Conservation (phyloP, 1,284 basidiomycete species). For the Mrakiaceae sp. region DNA sequence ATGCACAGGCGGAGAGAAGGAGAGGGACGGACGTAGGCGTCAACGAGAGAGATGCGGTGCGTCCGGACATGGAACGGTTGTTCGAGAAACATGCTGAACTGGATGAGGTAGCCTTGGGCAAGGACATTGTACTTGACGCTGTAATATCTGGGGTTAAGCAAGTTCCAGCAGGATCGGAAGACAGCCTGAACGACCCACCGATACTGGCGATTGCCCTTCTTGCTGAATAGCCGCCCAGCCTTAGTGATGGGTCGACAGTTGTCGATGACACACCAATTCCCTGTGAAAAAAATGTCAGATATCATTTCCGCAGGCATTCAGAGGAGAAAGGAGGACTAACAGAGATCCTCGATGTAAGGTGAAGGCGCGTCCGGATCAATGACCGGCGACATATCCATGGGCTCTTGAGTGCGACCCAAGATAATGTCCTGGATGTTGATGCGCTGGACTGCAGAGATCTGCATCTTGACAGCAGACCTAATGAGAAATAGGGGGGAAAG, state of each 20-base stretch:
- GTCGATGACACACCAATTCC: conserved; percentile 57
- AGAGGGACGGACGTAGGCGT: conserved; percentile 58
- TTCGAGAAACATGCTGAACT: conserved; percentile 47
- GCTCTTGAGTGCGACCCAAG: conserved; percentile 38
- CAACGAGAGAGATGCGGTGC: conserved; percentile 47
- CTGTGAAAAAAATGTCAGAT: conserved; percentile 45
- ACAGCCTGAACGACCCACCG: conserved; percentile 40
- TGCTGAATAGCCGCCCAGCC: conserved; percentile 56
- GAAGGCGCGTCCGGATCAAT: conserved; percentile 19
- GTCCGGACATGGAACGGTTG: conserved; percentile 41
- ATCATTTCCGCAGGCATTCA: not conserved
- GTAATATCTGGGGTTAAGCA: conserved; percentile 22
- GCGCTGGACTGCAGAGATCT: conserved; percentile 44
- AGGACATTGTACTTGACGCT: conserved; percentile 37
- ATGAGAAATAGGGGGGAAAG: no score
- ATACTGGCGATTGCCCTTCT: conserved; percentile 56
- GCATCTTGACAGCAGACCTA: conserved; percentile 44
- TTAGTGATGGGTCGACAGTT: conserved; percentile 60
- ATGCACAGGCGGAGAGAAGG: conserved; percentile 32
- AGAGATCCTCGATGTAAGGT: conserved; percentile 19
- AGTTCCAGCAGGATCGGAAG: conserved; percentile 24
- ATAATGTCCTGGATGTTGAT: conserved; percentile 40
- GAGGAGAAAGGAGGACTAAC: not conserved
- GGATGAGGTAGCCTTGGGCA: conserved; percentile 50
- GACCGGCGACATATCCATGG: no score